Base-by-base conservation (phyloP, 2,329 filamentous ascomycete species). In the Chlorencoelia australis region DNA sequence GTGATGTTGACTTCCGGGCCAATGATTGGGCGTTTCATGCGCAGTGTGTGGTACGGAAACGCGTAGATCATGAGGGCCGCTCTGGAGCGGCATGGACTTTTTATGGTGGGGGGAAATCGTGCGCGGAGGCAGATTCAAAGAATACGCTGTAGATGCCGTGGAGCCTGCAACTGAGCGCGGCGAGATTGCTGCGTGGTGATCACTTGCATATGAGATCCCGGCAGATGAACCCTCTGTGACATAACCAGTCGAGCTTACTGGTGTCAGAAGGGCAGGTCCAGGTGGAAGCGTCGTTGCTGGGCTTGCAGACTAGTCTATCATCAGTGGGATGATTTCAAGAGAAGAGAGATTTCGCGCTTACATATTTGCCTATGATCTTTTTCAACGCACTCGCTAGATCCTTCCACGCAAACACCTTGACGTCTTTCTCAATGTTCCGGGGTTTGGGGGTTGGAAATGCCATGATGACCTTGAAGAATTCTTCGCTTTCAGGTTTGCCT, bases 381-480 rank as follows among this genome's bases (percentile, higher is more conserved):
- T 93, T 94, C 47, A 98, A 70, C 0, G 91, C 89, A 42, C 78
- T 73, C 32, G 75, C 74, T 29, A 98, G 69, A 42, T 91, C 85
- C 60, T 87, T 91, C 91, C 91, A 98, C 4, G 87, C 82, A 55
- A 96, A 98, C 9, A 96, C 91, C 64, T 98, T 98, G 56, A 98
- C 88, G 54, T 96, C 89, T 65, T 98, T 98, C 66, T 96, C 91
- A 47, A 98, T 98, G 56, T 96, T 95, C 44, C 91, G 74, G 13
- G 91, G 91, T 62, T 96, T 96, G 2, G 91, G 91, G 42, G 82
- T 84, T 9, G 87, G 86, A 56, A 96, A 96, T 2, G 78, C 85
- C 91, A 98, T 98, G 63, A 98, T 96, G 52, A 95, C 73, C 65
- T 95, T 95, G 76, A 96, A 96, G 61, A 96, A 96, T 37, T 93